phyloP scores from a whole-genome alignment of 345 rosid species.

The Lepidium aucheri region DNA sequence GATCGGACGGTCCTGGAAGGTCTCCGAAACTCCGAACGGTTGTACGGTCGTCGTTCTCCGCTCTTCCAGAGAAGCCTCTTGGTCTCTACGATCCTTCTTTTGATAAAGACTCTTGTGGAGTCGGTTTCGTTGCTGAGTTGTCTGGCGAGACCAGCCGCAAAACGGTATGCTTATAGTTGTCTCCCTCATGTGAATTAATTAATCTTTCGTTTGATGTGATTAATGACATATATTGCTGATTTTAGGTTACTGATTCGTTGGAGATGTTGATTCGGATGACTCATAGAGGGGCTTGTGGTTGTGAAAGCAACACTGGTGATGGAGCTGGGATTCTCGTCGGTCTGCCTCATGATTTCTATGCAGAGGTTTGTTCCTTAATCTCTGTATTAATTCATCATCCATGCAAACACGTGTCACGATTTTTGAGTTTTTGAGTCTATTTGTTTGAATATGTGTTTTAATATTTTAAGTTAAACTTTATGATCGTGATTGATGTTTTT shows the following conservation, averaged over 20 bases:
- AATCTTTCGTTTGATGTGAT: not conserved
- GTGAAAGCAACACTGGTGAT: constrained; percentile 95
- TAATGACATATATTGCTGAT: not conserved
- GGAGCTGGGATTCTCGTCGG: constrained; percentile 98
- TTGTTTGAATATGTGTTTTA: not conserved
- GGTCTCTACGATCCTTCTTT: constrained; percentile 90
- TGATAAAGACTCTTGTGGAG: constrained; percentile 98
- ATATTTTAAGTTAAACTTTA: not conserved
- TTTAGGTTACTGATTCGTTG: constrained; percentile 79
- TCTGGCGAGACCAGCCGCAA: constrained; percentile 84
- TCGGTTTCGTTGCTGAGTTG: constrained; percentile 93
- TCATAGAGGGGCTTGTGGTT: constrained; percentile 99
- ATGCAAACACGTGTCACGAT: too few species aligned
- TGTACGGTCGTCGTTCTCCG: constrained; percentile 67
- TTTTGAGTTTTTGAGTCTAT: too few species aligned
- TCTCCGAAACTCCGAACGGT: constrained; percentile 62
- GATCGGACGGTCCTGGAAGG: constrained; percentile 71
- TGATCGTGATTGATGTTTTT: not conserved
- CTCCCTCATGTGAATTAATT: not conserved
- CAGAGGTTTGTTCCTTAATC: constrained; percentile 36
- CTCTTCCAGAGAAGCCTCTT: constrained; percentile 86
- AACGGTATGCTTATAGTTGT: constrained; percentile 39
- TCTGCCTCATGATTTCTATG: constrained; percentile 74
- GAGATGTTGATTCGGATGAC: constrained; percentile 95
- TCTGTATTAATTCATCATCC: not conserved